Percentiles rank a stretch among this genome's conserved stretches.
These are phyloP conservation scores for Xylaria intraflava DNA, from an alignment of 495 filamentous ascomycete species.

Conservation along the genomic window DNA sequence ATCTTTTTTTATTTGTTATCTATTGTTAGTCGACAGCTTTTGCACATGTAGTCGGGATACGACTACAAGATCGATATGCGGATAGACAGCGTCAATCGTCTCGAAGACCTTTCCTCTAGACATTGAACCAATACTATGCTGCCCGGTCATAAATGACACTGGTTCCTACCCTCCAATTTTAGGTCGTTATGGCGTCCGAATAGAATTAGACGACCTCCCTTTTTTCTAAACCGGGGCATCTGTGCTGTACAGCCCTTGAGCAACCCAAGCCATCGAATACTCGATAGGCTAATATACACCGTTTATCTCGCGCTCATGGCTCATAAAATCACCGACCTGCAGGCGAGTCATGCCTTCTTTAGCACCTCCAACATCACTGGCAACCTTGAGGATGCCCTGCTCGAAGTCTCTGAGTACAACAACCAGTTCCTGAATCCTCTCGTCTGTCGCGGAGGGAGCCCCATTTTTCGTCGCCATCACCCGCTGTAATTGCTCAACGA, in stretches of 20 bases:
- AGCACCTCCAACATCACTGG: constrained; percentile 58
- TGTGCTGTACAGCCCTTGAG: background rate
- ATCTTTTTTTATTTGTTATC: too few species aligned
- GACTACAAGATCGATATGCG: background rate
- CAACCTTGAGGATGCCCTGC: constrained; percentile 68
- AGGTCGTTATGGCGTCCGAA: background rate
- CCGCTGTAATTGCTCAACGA: constrained; percentile 63
- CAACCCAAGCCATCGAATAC: background rate
- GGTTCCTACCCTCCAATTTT: background rate
- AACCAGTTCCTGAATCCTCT: constrained; percentile 47
- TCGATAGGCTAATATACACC: constrained; percentile 20
- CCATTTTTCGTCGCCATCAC: constrained; percentile 52
- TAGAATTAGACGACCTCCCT: background rate
- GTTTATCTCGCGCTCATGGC: constrained; percentile 19
- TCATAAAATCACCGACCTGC: constrained; percentile 51
- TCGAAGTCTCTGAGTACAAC: constrained; percentile 72
- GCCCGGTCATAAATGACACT: background rate
- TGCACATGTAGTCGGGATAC: too few species aligned
- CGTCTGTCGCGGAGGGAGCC: constrained; percentile 31
- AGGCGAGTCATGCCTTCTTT: constrained; percentile 66
- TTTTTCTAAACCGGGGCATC: constrained; percentile 9
- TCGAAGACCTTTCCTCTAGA: background rate
- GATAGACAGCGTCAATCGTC: background rate
- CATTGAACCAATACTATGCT: background rate
- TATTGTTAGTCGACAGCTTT: too few species aligned